Percentiles rank a stretch among this genome's conserved stretches.
These are phyloP conservation scores for Akanthomyces uredinophilus DNA, from an alignment of 2,329 filamentous ascomycete species.

Conservation along the genomic window DNA sequence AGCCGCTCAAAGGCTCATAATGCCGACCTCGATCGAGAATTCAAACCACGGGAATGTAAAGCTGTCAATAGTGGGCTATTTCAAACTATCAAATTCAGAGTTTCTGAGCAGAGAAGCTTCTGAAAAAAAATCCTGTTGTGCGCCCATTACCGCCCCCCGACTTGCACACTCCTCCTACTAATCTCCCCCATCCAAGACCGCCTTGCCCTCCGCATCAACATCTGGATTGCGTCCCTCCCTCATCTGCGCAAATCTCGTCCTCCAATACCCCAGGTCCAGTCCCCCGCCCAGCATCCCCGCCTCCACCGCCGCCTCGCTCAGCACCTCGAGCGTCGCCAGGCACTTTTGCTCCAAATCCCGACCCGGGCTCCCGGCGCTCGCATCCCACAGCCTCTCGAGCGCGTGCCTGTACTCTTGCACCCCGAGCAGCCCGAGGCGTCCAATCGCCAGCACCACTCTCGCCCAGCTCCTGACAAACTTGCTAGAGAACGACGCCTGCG, in stretches of 20 bases:
- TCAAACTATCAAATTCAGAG: no score
- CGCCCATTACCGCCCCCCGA: not conserved
- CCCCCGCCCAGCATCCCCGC: not conserved
- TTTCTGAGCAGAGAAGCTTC: no score
- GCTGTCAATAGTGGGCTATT: no score
- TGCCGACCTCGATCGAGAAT: no score
- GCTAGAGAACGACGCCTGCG: conserved; percentile 15
- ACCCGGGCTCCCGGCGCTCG: not conserved
- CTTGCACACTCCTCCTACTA: not conserved
- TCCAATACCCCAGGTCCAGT: not conserved
- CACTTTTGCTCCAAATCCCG: not conserved
- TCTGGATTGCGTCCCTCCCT: not conserved
- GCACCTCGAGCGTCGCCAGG: not conserved
- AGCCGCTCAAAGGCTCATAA: no score
- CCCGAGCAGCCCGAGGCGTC: conserved; percentile 16
- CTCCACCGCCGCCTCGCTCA: not conserved
- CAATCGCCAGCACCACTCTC: conserved; percentile 14
- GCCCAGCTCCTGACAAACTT: conserved; percentile 16
- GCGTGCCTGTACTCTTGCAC: conserved; percentile 6
- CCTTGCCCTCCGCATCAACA: not conserved
- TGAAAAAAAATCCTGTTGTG: no score
- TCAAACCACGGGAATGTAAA: no score
- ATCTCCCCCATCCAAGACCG: not conserved
- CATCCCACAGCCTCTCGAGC: not conserved
- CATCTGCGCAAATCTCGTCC: not conserved